Percentiles rank a stretch among this genome's conserved stretches.
Evolutionary conservation across 2,329 filamentous ascomycete genomes (phyloP).

Genomic region (Sporothrix brasiliensis): DNA sequence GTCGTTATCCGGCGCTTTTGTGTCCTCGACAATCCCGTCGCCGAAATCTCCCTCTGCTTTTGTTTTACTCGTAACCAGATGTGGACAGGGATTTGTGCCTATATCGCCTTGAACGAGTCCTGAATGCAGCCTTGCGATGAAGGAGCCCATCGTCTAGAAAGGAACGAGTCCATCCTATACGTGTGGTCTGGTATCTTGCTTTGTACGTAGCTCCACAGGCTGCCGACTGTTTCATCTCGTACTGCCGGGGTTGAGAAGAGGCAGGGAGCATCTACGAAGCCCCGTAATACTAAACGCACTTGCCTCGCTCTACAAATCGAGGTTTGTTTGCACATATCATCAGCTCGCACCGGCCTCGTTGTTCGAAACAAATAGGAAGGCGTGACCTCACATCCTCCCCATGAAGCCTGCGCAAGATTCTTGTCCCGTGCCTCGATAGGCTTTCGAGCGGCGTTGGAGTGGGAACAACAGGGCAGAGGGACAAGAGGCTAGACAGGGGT

Average conservation of each 20-base stretch:
- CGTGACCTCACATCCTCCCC: neutral
- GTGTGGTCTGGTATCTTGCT: neutral
- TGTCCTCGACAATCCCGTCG: neutral
- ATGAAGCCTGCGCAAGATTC: neutral
- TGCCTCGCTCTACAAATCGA: neutral
- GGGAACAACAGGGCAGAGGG: conserved; percentile 4
- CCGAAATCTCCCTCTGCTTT: neutral
- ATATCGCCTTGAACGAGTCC: neutral
- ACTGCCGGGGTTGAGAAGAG: neutral
- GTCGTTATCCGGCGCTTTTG: neutral
- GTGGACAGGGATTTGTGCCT: neutral
- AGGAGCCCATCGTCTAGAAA: no score
- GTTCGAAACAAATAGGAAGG: neutral
- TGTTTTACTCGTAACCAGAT: neutral
- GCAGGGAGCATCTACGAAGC: neutral
- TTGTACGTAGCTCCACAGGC: neutral
- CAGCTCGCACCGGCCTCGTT: conserved; percentile 2
- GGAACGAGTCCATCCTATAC: neutral
- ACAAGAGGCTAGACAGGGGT: conserved; percentile 22
- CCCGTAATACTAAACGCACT: neutral
- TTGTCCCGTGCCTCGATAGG: conserved; percentile 17
- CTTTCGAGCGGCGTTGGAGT: neutral
- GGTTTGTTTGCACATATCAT: neutral
- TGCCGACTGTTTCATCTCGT: no score
- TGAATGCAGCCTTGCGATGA: conserved; percentile 11